A percentile compares a stretch with the other conserved stretches of the same genome.
These are phyloP conservation scores for Coleophoma eucalyptorum DNA, from an alignment of 2,329 filamentous ascomycete genomes.

Conservation along the genomic window DNA sequence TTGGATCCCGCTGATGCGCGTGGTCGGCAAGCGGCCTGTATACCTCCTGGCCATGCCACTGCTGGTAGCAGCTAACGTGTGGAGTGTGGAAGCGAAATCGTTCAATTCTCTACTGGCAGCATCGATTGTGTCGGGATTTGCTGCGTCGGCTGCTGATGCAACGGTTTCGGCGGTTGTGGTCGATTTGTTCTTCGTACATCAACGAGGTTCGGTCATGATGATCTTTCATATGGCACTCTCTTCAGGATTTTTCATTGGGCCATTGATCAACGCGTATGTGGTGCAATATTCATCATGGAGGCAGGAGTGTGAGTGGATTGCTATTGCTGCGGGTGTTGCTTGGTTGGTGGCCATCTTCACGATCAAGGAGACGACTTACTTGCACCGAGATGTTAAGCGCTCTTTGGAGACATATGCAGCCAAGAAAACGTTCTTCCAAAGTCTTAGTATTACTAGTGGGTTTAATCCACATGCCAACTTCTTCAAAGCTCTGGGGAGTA, in stretches of 20 bases:
- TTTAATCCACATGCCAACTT: slow-evolving; percentile 6
- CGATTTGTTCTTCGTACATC: slow-evolving; percentile 30
- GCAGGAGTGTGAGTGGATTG: slow-evolving; percentile 22
- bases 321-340: slow-evolving; percentile 18
- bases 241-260: slow-evolving; percentile 32
- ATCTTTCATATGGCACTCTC: slow-evolving; percentile 33
- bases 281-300: slow-evolving; percentile 25
- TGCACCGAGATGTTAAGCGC: background rate
- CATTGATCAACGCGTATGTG: slow-evolving; percentile 28
- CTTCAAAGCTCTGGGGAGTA: slow-evolving; percentile 2
- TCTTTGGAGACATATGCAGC: slow-evolving; percentile 1
- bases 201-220: slow-evolving; percentile 33
- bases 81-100: slow-evolving; percentile 25
- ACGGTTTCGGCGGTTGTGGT: slow-evolving; percentile 32
- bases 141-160: slow-evolving; percentile 30
- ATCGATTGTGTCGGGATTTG: slow-evolving; percentile 24
- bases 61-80: slow-evolving; percentile 30
- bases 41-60: slow-evolving; percentile 29
- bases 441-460: slow-evolving; percentile 3
- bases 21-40: slow-evolving; percentile 32
- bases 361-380: slow-evolving; percentile 21
- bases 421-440: slow-evolving; percentile 2
- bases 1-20: slow-evolving; percentile 27
- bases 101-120: slow-evolving; percentile 23
- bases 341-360: slow-evolving; percentile 22